Conservation (phyloP, 2,329 filamentous ascomycete genomes). For the Phyllosticta citribraziliensis region DNA sequence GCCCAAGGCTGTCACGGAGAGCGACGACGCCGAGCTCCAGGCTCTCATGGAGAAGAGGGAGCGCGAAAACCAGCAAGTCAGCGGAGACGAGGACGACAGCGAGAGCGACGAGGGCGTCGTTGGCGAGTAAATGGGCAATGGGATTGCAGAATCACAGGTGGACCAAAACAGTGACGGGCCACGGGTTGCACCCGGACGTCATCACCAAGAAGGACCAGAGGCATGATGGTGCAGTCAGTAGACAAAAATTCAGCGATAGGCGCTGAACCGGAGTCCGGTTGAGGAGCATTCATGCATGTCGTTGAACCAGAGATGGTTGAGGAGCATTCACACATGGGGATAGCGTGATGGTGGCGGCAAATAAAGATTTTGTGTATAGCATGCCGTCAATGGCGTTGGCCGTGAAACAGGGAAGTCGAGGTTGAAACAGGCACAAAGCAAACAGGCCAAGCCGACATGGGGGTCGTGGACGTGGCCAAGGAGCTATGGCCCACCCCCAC, state of each 20-base stretch:
- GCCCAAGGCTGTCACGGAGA: conserved; percentile 97
- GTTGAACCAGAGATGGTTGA: neutral
- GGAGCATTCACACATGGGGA: neutral
- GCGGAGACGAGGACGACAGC: conserved; percentile 90
- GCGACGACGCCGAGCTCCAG: conserved; percentile 92
- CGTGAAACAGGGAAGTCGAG: neutral
- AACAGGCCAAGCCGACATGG: neutral
- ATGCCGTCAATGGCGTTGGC: neutral
- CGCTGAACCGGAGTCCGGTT: conserved; percentile 1
- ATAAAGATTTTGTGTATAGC: neutral
- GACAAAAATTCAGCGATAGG: conserved; percentile 5
- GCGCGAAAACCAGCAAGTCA: conserved; percentile 95
- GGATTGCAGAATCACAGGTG: neutral
- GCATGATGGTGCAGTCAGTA: neutral
- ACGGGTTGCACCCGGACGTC: neutral
- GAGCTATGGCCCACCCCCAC: conserved; percentile 10
- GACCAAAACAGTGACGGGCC: neutral
- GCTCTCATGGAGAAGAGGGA: conserved; percentile 99
- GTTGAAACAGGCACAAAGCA: neutral
- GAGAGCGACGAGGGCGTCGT: conserved; percentile 83
- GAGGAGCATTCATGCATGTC: neutral
- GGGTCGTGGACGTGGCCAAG: neutral
- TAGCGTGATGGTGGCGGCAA: neutral
- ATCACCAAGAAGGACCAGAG: too few species aligned
- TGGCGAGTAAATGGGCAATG: neutral